phyloP scores from a whole-genome alignment of 805 yeast genomes.

The Teunomyces atbi region DNA sequence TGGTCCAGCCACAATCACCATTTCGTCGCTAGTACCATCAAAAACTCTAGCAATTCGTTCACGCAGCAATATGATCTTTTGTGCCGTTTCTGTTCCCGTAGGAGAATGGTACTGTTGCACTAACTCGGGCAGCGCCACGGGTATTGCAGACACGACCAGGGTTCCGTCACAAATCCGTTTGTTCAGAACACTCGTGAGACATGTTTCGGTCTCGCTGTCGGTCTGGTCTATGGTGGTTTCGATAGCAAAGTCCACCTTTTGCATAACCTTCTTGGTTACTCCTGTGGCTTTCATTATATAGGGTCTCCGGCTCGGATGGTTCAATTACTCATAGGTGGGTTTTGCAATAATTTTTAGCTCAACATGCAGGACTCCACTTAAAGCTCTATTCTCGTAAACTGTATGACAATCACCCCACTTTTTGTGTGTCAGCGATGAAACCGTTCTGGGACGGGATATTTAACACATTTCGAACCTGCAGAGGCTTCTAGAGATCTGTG shows the following conservation, averaged over 20 bases:
- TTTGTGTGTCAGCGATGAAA: no score
- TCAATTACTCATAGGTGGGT: neutral
- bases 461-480: no score
- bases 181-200: slow-evolving; percentile 1
- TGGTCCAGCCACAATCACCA: neutral
- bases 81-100: neutral
- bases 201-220: slow-evolving; percentile 2
- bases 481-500: no score
- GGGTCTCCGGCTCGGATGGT: neutral
- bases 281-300: neutral
- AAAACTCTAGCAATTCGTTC: slow-evolving; percentile 6
- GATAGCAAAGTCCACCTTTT: neutral
- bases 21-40: neutral
- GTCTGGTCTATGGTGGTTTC: neutral
- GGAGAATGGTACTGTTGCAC: slow-evolving; percentile 1
- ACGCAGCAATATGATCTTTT: slow-evolving; percentile 14
- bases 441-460: no score
- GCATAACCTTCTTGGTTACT: neutral
- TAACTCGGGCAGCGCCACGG: slow-evolving; percentile 1
- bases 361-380: neutral
- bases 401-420: neutral
- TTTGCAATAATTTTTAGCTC: neutral
- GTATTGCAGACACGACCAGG: neutral
- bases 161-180: neutral
- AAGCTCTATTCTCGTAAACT: neutral